Conservation (phyloP, 2,329 filamentous ascomycete species). For the Aureobasidium melanogenum region DNA sequence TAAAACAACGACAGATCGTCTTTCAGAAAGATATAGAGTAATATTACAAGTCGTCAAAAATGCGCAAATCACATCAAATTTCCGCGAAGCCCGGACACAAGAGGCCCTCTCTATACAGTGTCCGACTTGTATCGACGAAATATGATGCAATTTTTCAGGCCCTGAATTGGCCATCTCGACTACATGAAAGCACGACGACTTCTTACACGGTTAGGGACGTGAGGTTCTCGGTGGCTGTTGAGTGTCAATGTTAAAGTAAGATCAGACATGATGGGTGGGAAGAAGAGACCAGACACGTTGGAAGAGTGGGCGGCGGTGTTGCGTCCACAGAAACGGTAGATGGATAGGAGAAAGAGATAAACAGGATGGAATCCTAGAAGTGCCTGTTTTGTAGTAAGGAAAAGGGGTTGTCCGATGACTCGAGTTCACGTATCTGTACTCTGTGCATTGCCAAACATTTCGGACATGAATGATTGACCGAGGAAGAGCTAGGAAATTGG, state of each 20-base stretch:
- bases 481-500: no score
- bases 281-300: not conserved
- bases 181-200: not conserved
- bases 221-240: not conserved
- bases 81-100: no score
- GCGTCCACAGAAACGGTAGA: no score
- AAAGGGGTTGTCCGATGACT: not conserved
- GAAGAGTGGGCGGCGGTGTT: not conserved
- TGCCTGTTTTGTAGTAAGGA: not conserved
- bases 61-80: no score
- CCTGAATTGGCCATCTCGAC: not conserved
- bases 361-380: not conserved
- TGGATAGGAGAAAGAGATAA: not conserved
- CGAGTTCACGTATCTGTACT: not conserved
- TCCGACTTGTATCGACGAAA: not conserved
- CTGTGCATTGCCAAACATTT: no score
- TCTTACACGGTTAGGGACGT: not conserved
- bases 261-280: no score
- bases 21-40: no score
- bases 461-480: no score
- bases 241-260: no score
- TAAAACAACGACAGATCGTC: no score
- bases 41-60: no score
- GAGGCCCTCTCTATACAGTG: no score
- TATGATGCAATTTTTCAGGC: not conserved